Conservation (phyloP, 2,329 filamentous ascomycete genomes). For the Calycina herbarum region DNA sequence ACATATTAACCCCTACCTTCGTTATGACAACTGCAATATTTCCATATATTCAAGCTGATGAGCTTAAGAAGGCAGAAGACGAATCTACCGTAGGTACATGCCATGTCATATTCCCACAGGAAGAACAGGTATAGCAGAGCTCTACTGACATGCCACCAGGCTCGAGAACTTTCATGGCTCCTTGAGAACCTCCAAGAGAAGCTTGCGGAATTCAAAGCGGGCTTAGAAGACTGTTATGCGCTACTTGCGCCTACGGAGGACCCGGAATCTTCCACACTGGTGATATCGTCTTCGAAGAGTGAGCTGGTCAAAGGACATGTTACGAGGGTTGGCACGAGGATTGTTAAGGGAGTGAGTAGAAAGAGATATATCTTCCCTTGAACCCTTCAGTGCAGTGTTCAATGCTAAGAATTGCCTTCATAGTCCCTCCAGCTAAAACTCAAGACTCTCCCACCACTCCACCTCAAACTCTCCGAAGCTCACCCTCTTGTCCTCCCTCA, state of each 20-base stretch:
- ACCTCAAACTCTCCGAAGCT: slow-evolving; percentile 39
- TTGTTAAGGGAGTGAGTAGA: slow-evolving; percentile 79
- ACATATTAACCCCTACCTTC: not conserved
- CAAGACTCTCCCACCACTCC: slow-evolving; percentile 56
- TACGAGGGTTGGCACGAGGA: slow-evolving; percentile 83
- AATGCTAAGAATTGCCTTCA: not conserved
- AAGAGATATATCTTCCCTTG: not conserved
- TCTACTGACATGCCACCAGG: slow-evolving; percentile 25
- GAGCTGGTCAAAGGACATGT: slow-evolving; percentile 92
- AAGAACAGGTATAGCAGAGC: not conserved
- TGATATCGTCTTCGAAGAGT: slow-evolving; percentile 81
- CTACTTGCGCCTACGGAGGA: slow-evolving; percentile 77
- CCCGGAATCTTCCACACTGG: slow-evolving; percentile 76
- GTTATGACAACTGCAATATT: slow-evolving; percentile 31
- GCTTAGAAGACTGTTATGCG: slow-evolving; percentile 84
- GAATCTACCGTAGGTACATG: slow-evolving; percentile 31
- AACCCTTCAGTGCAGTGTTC: not conserved
- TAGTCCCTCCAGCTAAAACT: slow-evolving; percentile 78
- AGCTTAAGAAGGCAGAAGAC: slow-evolving; percentile 34
- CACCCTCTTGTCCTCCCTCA: slow-evolving; percentile 63
- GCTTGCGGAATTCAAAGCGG: slow-evolving; percentile 42
- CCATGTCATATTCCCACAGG: not conserved
- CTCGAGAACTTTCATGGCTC: slow-evolving; percentile 38
- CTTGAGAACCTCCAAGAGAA: slow-evolving; percentile 39
- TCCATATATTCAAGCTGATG: slow-evolving; percentile 31